phyloP scores from a whole-genome alignment of 2,329 filamentous ascomycete species.

The Cercospora brassicicola region DNA sequence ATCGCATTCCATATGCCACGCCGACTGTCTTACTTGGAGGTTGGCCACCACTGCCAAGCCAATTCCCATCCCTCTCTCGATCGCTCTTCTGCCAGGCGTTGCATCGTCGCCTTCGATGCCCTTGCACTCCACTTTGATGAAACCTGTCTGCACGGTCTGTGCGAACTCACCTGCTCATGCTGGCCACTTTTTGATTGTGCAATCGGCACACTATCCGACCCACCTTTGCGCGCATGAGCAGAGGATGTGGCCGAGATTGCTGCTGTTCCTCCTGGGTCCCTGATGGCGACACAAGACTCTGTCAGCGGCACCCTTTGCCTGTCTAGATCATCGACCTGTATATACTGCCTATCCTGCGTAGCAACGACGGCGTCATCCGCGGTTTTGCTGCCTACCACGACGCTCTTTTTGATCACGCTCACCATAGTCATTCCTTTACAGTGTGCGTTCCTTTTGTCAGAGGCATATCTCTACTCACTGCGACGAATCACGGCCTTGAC shows the following conservation, averaged over 20 bases:
- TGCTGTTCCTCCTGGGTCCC: conserved; percentile 30
- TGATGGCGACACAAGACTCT: conserved; percentile 36
- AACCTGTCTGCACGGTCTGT: conserved; percentile 23
- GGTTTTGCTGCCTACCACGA: conserved; percentile 19
- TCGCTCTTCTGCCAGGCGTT: conserved; percentile 23
- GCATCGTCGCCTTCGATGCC: conserved; percentile 31
- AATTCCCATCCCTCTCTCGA: conserved; percentile 32
- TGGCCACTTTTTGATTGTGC: conserved; percentile 22
- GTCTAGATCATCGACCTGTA: conserved; percentile 26
- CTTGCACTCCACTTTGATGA: conserved; percentile 36
- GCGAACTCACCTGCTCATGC: conserved; percentile 21
- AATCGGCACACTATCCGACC: conserved; percentile 33
- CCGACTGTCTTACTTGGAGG: conserved; percentile 31
- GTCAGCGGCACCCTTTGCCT: conserved; percentile 34
- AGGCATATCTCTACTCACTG: conserved; percentile 8
- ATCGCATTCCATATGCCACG: conserved; percentile 30
- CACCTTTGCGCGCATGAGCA: conserved; percentile 32
- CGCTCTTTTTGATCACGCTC: conserved; percentile 26
- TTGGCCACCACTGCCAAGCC: conserved; percentile 32
- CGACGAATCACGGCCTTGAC: conserved; percentile 33
- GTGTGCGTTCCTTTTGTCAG: conserved; percentile 44
- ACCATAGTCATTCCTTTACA: conserved; percentile 49
- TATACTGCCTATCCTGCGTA: conserved; percentile 34
- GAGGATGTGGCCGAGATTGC: conserved; percentile 37
- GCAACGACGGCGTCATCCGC: conserved; percentile 21